Base-by-base conservation (phyloP, 257 asterid species). In the Leptodermis oblonga region DNA sequence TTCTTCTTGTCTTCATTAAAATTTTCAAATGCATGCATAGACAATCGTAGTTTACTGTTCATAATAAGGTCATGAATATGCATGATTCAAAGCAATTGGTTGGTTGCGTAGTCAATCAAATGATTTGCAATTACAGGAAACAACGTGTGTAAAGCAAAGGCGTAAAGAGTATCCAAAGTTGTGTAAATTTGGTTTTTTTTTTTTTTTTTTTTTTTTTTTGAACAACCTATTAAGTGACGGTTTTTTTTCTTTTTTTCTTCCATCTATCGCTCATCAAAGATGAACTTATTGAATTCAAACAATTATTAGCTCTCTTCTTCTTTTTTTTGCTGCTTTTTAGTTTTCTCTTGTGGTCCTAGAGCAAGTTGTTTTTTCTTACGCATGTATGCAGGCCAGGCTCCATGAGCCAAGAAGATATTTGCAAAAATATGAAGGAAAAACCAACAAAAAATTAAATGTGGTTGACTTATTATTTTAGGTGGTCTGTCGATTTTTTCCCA, bases 61-160 rank as follows among this genome's bases (percentile, higher is more conserved):
- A 3, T 0, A n/a, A n/a, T n/a, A 61, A 14, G 15, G 36, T 22
- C 58, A 0, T 20, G n/a, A n/a, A n/a, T n/a, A n/a, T n/a, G n/a
- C n/a, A n/a, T n/a, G 46, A 43, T 30, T 33, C 37, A 26, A 36
- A 65, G 4, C 37, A 65, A 43, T 39, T 43, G 41, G 51, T 65
- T 37, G 42, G 51, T 65, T 37, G 42, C 42, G 70, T 65, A 28
- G 59, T 30, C 70, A 65, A 65, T 46, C 42, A 46, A 45, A 65
- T 46, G 70, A 65, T 65, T 33, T 45, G 58, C 69, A 65, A 43
- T 42, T 39, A 65, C 58, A 45, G 45, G 43, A 65, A 65, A 65
- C 70, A 26, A 65, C 58, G 58, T 65, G 43, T 18, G 55, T 43
- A 46, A 45, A 65, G 70, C 58, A 26, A 63, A 22, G 23, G 46